A percentile compares a stretch with the other conserved stretches of the same genome.
Conservation (phyloP, 1,284 basidiomycete species). For the Cryptococcus maquisensis region DNA sequence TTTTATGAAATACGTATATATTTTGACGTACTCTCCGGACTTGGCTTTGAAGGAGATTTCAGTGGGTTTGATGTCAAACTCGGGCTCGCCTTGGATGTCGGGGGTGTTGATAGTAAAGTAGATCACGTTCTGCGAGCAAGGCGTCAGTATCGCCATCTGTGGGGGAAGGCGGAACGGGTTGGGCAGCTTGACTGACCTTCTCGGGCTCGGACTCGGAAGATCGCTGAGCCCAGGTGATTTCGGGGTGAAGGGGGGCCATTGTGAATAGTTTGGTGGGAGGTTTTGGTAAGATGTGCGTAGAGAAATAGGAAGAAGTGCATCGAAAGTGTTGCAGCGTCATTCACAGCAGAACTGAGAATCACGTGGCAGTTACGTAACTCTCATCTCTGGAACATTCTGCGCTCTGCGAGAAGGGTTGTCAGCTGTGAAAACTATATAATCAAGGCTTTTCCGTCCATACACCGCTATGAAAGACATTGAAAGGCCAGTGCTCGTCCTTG, state of each 20-base stretch:
- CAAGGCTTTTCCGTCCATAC: no score
- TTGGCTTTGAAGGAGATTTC: conserved; percentile 66
- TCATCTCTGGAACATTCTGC: conserved; percentile 7
- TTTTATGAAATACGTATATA: background rate
- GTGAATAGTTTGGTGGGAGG: conserved; percentile 11
- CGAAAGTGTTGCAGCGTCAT: background rate
- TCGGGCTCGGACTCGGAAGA: conserved; percentile 62
- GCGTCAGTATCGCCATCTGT: background rate
- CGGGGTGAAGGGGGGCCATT: conserved; percentile 61
- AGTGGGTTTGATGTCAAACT: conserved; percentile 62
- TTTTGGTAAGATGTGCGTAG: background rate
- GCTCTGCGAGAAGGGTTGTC: background rate
- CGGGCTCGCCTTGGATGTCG: conserved; percentile 63
- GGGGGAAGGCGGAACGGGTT: background rate
- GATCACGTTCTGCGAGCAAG: conserved; percentile 64
- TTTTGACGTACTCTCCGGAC: conserved; percentile 62
- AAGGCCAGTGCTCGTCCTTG: no score
- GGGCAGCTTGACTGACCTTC: conserved; percentile 56
- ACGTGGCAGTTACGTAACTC: background rate
- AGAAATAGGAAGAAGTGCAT: background rate
- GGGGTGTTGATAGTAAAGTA: conserved; percentile 80
- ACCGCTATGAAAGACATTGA: no score
- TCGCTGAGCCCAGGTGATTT: conserved; percentile 87
- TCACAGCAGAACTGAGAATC: background rate
- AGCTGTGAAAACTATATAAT: background rate